phyloP scores from a whole-genome alignment of 169 alveolate genomes.

The Eimeria zaria region DNA sequence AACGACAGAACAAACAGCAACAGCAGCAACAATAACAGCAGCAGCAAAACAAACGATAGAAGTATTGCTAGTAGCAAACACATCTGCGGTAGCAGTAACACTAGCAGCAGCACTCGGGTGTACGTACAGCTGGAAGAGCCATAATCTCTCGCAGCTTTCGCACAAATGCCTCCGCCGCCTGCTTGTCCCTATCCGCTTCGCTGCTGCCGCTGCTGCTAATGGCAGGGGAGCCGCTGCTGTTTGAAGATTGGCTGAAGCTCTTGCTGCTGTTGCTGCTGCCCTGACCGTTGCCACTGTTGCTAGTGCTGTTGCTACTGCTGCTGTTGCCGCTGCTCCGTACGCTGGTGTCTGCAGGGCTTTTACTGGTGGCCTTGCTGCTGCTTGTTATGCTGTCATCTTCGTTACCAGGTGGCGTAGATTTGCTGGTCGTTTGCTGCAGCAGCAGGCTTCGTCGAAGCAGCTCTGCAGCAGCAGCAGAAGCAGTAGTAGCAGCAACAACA shows the following conservation, averaged over 20 bases:
- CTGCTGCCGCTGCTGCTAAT: neutral
- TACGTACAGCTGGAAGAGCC: conserved; percentile 48
- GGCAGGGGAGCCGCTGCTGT: neutral
- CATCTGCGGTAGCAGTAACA: neutral
- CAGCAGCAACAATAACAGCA: neutral
- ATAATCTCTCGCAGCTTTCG: conserved; percentile 8
- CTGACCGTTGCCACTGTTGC: neutral
- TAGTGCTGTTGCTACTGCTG: conserved; percentile 1
- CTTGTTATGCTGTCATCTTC: neutral
- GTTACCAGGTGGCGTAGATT: conserved; percentile 1
- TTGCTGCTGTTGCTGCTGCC: neutral
- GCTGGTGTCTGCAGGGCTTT: neutral
- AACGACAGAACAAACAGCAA: neutral
- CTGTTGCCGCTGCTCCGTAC: neutral
- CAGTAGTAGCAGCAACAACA: neutral
- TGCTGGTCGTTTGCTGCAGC: conserved; percentile 37
- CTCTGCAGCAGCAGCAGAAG: conserved; percentile 17
- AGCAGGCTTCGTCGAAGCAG: conserved; percentile 13
- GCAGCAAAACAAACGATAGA: neutral
- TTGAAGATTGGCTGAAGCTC: neutral
- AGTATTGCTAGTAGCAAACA: neutral
- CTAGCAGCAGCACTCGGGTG: conserved; percentile 17
- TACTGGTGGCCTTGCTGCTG: neutral
- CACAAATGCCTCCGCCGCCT: conserved; percentile 48
- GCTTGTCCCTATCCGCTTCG: conserved; percentile 36